Conservation (phyloP, 2,329 filamentous ascomycete species). For the Myrmaecium sp. region DNA sequence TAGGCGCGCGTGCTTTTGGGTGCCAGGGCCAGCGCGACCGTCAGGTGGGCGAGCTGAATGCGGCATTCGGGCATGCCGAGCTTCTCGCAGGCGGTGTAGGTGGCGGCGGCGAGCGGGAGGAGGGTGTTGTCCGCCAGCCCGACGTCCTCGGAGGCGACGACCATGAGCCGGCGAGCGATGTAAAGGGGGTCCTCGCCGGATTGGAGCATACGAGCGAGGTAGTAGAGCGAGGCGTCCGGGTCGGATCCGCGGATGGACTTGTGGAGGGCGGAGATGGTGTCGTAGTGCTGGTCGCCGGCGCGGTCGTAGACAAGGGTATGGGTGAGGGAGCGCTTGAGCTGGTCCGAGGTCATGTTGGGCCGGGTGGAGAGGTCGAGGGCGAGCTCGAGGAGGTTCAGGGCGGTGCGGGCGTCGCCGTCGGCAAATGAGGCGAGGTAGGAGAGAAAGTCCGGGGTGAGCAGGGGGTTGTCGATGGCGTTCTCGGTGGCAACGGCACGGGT, state of each 20-base stretch:
- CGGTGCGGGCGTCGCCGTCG: slow-evolving; percentile 84
- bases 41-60: slow-evolving; percentile 77
- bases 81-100: slow-evolving; percentile 78
- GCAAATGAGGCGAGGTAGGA: slow-evolving; percentile 70
- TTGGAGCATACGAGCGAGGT: slow-evolving; percentile 87
- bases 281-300: slow-evolving; percentile 91
- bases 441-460: slow-evolving; percentile 65
- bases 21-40: slow-evolving; percentile 63
- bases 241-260: slow-evolving; percentile 84
- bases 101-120: slow-evolving; percentile 66
- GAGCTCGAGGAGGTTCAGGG: slow-evolving; percentile 80
- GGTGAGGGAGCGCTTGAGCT: slow-evolving; percentile 68
- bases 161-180: slow-evolving; percentile 80
- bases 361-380: slow-evolving; percentile 59
- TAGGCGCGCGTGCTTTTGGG: slow-evolving; percentile 83
- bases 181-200: slow-evolving; percentile 88
- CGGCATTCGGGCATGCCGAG: slow-evolving; percentile 90
- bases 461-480: slow-evolving; percentile 24
- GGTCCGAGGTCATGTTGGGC: slow-evolving; percentile 50
- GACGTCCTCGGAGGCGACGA: slow-evolving; percentile 88
- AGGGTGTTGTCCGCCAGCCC: slow-evolving; percentile 77
- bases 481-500: slow-evolving; percentile 55
- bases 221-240: slow-evolving; percentile 79
- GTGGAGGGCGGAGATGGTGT: slow-evolving; percentile 93
- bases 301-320: slow-evolving; percentile 92